A percentile compares a stretch with the other conserved stretches of the same genome.
Conservation (phyloP, 2,329 filamentous ascomycete species). For the Paramyrothecium roridum region DNA sequence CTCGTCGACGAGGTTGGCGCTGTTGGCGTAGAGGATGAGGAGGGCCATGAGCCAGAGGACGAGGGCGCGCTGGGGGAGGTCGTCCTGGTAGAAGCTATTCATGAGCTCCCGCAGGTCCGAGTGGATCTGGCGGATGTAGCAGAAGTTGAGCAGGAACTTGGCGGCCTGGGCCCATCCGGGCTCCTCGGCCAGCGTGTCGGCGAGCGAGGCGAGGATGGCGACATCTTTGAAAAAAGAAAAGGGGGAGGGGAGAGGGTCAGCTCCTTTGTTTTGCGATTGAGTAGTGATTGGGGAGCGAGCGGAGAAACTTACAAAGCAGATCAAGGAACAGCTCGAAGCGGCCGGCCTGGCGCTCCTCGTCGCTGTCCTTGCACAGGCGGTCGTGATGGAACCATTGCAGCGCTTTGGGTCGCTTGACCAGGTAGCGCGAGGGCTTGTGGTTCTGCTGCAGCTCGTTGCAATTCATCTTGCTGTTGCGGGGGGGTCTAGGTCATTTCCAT, state of each 20-base stretch:
- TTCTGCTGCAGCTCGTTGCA: constrained; percentile 32
- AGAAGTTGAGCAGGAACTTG: constrained; percentile 46
- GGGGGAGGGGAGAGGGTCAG: too few species aligned
- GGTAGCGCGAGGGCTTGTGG: constrained; percentile 24
- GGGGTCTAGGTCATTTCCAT: neutral
- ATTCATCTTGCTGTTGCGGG: constrained; percentile 22
- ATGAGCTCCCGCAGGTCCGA: constrained; percentile 46
- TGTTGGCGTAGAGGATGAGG: constrained; percentile 45
- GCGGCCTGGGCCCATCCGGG: constrained; percentile 38
- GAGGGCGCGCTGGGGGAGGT: constrained; percentile 40
- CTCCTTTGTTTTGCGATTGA: too few species aligned
- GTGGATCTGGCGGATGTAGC: constrained; percentile 49
- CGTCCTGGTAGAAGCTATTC: constrained; percentile 51
- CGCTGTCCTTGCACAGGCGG: constrained; percentile 34
- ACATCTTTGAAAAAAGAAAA: constrained; percentile 24
- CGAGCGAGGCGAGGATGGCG: constrained; percentile 48
- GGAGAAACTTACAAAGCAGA: constrained; percentile 35
- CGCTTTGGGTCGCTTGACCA: constrained; percentile 33
- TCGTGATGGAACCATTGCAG: constrained; percentile 44
- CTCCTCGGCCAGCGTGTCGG: constrained; percentile 43
- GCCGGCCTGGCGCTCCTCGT: constrained; percentile 40
- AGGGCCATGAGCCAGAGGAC: constrained; percentile 50
- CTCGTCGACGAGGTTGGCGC: constrained; percentile 38
- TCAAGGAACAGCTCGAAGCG: constrained; percentile 50
- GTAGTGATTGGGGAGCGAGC: too few species aligned